phyloP scores from a whole-genome alignment of 1,284 basidiomycete genomes.

The Irpex sp. region DNA sequence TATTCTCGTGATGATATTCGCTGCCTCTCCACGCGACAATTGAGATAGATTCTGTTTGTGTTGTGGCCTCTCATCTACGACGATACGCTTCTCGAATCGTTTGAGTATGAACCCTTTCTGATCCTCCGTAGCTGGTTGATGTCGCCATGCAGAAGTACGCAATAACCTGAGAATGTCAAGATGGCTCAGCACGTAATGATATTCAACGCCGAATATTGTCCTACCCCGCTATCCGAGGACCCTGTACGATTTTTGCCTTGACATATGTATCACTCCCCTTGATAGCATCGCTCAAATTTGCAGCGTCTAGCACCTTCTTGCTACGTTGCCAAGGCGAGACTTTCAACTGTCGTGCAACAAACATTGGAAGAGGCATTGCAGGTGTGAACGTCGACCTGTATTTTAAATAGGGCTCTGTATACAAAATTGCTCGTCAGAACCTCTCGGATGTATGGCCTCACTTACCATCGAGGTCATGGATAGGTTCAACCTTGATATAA shows the following conservation, averaged over 20 bases:
- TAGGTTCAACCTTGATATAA: conserved; percentile 65
- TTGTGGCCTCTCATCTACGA: neutral
- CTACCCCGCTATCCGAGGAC: conserved; percentile 45
- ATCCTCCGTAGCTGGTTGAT: conserved; percentile 54
- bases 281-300: conserved; percentile 53
- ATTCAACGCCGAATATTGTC: conserved; percentile 12
- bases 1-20: conserved; percentile 71
- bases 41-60: conserved; percentile 25
- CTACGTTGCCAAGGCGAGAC: conserved; percentile 54
- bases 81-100: conserved; percentile 40
- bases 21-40: conserved; percentile 77
- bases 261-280: conserved; percentile 70
- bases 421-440: neutral
- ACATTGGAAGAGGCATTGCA: conserved; percentile 38
- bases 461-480: conserved; percentile 37
- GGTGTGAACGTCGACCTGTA: conserved; percentile 54
- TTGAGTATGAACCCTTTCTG: conserved; percentile 68
- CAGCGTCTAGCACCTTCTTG: conserved; percentile 51
- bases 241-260: conserved; percentile 46
- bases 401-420: conserved; percentile 25
- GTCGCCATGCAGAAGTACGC: conserved; percentile 74
- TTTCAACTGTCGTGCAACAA: conserved; percentile 42
- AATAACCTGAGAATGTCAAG: conserved; percentile 42
- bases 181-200: neutral
- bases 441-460: conserved; percentile 4